These are phyloP conservation scores for Clathrospora elynae DNA, from an alignment of 2,329 filamentous ascomycete species.

Conservation along the genomic window DNA sequence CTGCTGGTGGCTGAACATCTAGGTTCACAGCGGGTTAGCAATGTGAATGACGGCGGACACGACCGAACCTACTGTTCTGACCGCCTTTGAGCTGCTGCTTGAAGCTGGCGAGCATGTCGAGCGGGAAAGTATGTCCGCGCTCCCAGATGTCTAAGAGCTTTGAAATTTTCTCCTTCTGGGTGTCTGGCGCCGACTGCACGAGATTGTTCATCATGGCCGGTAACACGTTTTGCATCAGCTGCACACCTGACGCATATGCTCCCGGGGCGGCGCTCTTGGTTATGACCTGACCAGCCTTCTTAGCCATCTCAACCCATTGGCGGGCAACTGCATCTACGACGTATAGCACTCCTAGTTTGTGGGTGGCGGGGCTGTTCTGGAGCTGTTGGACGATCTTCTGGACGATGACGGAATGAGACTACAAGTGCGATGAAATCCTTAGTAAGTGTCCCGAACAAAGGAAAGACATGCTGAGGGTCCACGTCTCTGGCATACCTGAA, in stretches of 20 bases:
- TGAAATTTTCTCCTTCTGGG: conserved; percentile 96
- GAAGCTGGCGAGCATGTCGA: conserved; percentile 77
- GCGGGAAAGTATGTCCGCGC: conserved; percentile 88
- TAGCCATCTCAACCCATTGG: conserved; percentile 97
- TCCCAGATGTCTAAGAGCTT: conserved; percentile 99
- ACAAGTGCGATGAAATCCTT: conserved; percentile 36
- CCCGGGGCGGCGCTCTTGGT: conserved; percentile 85
- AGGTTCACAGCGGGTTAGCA: conserved; percentile 14
- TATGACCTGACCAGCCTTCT: conserved; percentile 75
- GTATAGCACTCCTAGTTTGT: conserved; percentile 99
- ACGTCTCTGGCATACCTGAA: conserved; percentile 37
- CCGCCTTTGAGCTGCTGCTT: conserved; percentile 75
- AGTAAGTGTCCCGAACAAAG: conserved; percentile 27
- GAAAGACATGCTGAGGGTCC: conserved; percentile 13
- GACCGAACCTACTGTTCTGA: conserved; percentile 66
- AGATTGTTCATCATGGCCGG: conserved; percentile 96
- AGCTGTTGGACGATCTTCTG: conserved; percentile 97
- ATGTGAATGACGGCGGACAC: conserved; percentile 15
- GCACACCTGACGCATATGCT: conserved; percentile 91
- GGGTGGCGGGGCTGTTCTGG: conserved; percentile 89
- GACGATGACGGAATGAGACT: conserved; percentile 94
- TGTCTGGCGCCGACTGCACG: conserved; percentile 80
- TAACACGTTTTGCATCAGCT: conserved; percentile 94
- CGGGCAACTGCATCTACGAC: conserved; percentile 99
- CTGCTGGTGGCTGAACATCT: conserved; percentile 34